Conservation (phyloP, 1,139 yeast species). For the Zhuliangozyma parablackwelliae region DNA sequence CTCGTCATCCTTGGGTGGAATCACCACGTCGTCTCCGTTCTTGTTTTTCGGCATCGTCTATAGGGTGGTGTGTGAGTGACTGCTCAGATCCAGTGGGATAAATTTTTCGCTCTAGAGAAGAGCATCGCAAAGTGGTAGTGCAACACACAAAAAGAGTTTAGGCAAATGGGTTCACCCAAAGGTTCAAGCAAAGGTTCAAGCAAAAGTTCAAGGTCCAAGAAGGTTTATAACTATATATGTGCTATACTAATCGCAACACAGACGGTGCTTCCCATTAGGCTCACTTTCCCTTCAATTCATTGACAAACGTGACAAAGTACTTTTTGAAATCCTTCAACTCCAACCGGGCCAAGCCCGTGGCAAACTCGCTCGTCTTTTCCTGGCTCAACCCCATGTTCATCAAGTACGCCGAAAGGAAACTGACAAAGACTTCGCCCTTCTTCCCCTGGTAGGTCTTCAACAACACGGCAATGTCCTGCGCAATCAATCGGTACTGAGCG, state of each 20-base stretch:
- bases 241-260: too few relatives aligned
- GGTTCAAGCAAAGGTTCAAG: too few relatives aligned
- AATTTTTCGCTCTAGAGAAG: background rate
- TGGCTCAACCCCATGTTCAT: slow-evolving; percentile 58
- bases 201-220: too few relatives aligned
- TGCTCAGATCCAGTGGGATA: background rate
- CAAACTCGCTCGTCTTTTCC: slow-evolving; percentile 52
- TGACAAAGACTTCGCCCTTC: slow-evolving; percentile 39
- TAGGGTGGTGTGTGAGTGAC: too few relatives aligned
- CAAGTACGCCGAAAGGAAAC: slow-evolving; percentile 51
- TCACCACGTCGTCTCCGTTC: slow-evolving; percentile 27
- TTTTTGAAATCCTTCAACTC: slow-evolving; percentile 62
- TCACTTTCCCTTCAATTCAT: slow-evolving; percentile 31
- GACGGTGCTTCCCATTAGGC: too few relatives aligned
- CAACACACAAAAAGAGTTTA: background rate
- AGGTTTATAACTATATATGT: too few relatives aligned
- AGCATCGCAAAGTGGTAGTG: background rate
- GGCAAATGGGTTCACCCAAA: background rate
- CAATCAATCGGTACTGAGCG: slow-evolving; percentile 71
- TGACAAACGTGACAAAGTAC: slow-evolving; percentile 56
- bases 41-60: slow-evolving; percentile 19
- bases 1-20: slow-evolving; percentile 77
- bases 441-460: slow-evolving; percentile 57
- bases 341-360: slow-evolving; percentile 48
- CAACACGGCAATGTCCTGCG: slow-evolving; percentile 69